phyloP scores from a whole-genome alignment of 768 basidiomycete genomes.

The Tulasnella sp. region DNA sequence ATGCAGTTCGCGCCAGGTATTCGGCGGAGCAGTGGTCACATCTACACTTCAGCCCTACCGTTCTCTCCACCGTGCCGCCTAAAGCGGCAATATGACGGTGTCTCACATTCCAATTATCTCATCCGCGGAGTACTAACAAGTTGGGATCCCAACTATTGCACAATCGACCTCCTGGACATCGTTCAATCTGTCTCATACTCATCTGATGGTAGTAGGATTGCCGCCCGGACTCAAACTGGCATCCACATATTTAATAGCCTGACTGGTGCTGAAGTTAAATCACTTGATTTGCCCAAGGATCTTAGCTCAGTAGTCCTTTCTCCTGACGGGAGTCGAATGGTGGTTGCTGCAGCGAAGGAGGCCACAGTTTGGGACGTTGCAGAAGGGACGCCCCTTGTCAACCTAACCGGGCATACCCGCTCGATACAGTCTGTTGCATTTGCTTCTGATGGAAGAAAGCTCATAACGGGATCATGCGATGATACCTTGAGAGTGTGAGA shows the following conservation, averaged over 20 bases:
- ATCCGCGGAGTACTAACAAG: not conserved
- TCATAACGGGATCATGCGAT: no score
- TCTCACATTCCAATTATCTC: not conserved
- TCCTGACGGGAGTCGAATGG: no score
- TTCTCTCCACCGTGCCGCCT: not conserved
- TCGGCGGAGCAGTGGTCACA: not conserved
- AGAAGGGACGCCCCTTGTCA: no score
- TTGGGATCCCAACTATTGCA: not conserved
- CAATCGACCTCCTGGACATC: not conserved
- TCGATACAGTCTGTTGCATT: no score
- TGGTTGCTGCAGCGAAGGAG: no score
- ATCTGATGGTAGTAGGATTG: not conserved
- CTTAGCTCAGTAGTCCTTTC: no score
- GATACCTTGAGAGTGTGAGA: no score
- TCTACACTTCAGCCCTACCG: slow-evolving; percentile 10
- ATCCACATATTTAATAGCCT: not conserved
- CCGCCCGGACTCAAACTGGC: not conserved
- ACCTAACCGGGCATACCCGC: no score
- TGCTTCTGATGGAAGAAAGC: no score
- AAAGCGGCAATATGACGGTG: not conserved
- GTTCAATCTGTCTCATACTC: not conserved
- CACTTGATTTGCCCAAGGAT: no score
- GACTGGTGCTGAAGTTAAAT: no score
- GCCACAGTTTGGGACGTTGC: no score
- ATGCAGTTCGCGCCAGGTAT: slow-evolving; percentile 11